Conservation (phyloP, 306 rosid species). For the Nissolia schottii region DNA sequence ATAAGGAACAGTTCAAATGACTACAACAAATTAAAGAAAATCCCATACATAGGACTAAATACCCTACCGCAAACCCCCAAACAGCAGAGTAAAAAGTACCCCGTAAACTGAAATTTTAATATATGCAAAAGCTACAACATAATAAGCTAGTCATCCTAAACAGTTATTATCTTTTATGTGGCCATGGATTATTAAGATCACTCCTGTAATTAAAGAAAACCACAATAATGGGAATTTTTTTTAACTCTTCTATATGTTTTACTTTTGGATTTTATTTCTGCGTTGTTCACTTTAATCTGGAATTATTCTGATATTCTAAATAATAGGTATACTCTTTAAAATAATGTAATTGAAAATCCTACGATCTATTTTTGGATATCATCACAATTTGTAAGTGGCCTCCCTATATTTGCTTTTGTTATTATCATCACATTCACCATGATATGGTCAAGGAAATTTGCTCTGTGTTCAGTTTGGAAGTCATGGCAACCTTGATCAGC, state of each 20-base stretch:
- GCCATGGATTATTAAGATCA: neutral
- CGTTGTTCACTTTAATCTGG: neutral
- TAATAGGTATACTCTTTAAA: neutral
- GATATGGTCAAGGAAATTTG: slow-evolving; percentile 21
- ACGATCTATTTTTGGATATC: neutral
- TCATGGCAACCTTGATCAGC: slow-evolving; percentile 64
- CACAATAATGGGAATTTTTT: neutral
- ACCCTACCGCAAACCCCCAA: neutral
- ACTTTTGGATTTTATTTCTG: neutral
- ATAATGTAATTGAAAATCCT: neutral
- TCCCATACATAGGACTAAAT: neutral
- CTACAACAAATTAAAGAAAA: neutral
- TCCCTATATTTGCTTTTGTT: neutral
- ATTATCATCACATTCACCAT: neutral
- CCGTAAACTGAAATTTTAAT: neutral
- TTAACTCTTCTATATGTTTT: neutral
- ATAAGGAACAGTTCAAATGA: neutral
- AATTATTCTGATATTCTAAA: neutral
- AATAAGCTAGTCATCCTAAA: neutral
- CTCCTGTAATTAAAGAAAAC: neutral
- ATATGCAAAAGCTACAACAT: neutral
- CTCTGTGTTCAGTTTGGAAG: slow-evolving; percentile 55
- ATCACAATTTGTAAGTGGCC: slow-evolving; percentile 10
- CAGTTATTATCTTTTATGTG: neutral
- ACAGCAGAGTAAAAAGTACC: neutral